Base-by-base conservation (phyloP, 2,329 filamentous ascomycete genomes). In the Periconia sp. region DNA sequence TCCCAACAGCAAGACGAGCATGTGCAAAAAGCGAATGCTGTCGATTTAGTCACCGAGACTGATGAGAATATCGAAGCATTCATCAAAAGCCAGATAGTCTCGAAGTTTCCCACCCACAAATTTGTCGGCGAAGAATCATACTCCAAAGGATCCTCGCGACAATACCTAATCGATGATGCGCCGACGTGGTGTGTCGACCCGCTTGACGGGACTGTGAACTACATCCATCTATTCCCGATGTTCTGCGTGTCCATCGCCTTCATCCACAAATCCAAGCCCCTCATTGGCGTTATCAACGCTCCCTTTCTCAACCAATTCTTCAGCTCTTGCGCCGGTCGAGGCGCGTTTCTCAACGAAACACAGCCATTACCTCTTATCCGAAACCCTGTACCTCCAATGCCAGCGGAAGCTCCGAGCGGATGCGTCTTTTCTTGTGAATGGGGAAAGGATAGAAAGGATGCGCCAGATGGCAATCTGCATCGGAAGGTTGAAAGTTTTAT, bases 71-170 rank as follows among this genome's bases (percentile, higher is more conserved):
- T 90, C 40, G 89, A 92, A 72, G 77, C 81, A 15, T 91, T 90
- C 65, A 87, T 91, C 61, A 85, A 84, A 54, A 75, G 68, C 7
- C 76, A 81, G 11, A 86, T 91, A 49, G 67, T 76, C 1, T 70
- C 76, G 41, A 82, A 76, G 68, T 92, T 88, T 60, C 88, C 88
- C 1, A 65, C 75, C 2, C 89, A 91, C 74, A 82, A 82, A 45
- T 92, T 92, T 70, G 80, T 92, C 37, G 89, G 89, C 56, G 89
- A 92, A 73, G 89, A 92, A 70, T 84, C 84, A 0, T 92, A 92
- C 70, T 87, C 86, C 42, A 85, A 86, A 63, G 85, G 87, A 37
- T 69, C 82, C 23, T 86, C 87, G 0, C 84, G 86, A 63, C 78
- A 85, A 44, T 92, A 91, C 65, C 81, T 91, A 6, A 85, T 92